A percentile compares a stretch with the other conserved stretches of the same genome.
phyloP scores from a whole-genome alignment of 2,329 filamentous ascomycete species.

The Colletotrichum caudatum region DNA sequence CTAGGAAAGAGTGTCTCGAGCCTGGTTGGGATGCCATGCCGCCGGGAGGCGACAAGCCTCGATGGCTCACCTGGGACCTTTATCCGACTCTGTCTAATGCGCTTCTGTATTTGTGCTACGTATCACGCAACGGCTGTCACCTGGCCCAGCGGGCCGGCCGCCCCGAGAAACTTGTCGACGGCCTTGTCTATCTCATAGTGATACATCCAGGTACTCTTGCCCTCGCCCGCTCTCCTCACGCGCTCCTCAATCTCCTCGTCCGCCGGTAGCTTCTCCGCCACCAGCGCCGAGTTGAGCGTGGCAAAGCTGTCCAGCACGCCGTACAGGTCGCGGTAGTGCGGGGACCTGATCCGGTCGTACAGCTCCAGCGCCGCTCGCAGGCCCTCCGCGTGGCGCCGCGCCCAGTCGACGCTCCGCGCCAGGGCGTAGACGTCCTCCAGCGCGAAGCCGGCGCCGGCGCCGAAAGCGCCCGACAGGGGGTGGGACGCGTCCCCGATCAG shows the following conservation, averaged over 20 bases:
- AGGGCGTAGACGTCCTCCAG: slow-evolving; percentile 50
- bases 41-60: slow-evolving; percentile 49
- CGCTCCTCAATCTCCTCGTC: slow-evolving; percentile 47
- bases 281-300: slow-evolving; percentile 37
- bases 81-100: neutral
- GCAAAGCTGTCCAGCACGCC: slow-evolving; percentile 46
- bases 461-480: slow-evolving; percentile 61
- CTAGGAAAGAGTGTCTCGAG: slow-evolving; percentile 57
- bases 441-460: slow-evolving; percentile 54
- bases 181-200: slow-evolving; percentile 45
- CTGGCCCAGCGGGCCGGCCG: neutral
- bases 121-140: slow-evolving; percentile 9
- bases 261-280: slow-evolving; percentile 39
- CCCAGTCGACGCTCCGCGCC: slow-evolving; percentile 45
- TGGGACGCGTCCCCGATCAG: slow-evolving; percentile 68
- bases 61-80: neutral
- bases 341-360: slow-evolving; percentile 47
- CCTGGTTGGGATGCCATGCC: slow-evolving; percentile 65
- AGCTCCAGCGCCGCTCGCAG: slow-evolving; percentile 45
- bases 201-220: slow-evolving; percentile 47
- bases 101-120: neutral
- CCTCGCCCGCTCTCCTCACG: slow-evolving; percentile 43
- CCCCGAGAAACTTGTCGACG: slow-evolving; percentile 13
- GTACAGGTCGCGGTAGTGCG: slow-evolving; percentile 47
- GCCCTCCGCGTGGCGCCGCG: slow-evolving; percentile 39